A percentile compares a stretch with the other conserved stretches of the same genome.
Conservation (phyloP, 2,329 filamentous ascomycete genomes). For the Penicillium sp. region DNA sequence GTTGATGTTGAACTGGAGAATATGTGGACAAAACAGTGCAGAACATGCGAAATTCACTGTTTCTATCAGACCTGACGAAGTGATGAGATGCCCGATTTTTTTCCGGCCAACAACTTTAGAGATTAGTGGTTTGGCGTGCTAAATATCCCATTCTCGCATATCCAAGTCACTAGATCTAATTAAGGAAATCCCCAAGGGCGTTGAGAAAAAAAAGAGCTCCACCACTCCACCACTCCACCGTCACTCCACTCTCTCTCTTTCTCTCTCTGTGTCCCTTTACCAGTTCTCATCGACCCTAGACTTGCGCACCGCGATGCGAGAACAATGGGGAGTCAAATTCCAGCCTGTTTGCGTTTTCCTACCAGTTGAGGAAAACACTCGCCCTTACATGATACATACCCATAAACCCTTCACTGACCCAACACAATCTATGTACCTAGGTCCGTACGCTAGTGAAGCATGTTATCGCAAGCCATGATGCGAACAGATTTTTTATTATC, state of each 20-base stretch:
- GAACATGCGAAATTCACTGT: neutral
- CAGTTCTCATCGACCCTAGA: neutral
- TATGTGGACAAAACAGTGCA: neutral
- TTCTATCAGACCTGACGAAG: neutral
- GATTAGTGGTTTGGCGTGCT: neutral
- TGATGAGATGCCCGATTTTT: neutral
- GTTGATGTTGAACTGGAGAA: neutral
- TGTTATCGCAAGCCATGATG: too few relatives aligned
- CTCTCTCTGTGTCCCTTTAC: neutral
- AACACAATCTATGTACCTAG: too few relatives aligned
- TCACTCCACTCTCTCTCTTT: neutral
- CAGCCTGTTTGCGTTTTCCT: too few relatives aligned
- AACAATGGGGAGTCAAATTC: too few relatives aligned
- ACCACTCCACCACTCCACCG: slow-evolving; percentile 5
- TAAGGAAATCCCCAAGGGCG: too few relatives aligned
- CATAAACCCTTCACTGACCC: too few relatives aligned
- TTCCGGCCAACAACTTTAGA: neutral
- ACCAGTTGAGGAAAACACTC: too few relatives aligned
- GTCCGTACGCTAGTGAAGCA: too few relatives aligned
- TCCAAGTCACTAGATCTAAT: neutral
- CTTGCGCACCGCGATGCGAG: too few relatives aligned
- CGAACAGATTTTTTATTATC: too few relatives aligned
- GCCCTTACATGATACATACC: too few relatives aligned
- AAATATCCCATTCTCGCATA: neutral
- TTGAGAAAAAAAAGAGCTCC: slow-evolving; percentile 4